Percentiles rank a stretch among this genome's conserved stretches.
These are phyloP conservation scores for Lentinula detonsa DNA, from an alignment of 768 basidiomycete species.

Conservation along the genomic window DNA sequence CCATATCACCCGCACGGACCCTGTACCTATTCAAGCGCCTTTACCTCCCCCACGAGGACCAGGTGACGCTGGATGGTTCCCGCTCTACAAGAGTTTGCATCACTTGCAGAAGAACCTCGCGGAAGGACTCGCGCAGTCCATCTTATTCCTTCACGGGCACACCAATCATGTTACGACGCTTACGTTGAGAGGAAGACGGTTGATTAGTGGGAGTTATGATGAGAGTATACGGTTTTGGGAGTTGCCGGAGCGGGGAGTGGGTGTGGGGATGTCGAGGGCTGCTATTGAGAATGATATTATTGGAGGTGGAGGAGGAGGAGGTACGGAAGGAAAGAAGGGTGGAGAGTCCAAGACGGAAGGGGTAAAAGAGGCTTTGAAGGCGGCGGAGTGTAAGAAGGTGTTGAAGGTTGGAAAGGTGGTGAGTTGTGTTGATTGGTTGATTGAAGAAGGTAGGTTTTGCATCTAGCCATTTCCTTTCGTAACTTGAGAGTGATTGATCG, in stretches of 20 bases:
- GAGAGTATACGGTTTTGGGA: constrained; percentile 95
- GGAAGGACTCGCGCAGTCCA: constrained; percentile 65
- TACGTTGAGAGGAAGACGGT: constrained; percentile 65
- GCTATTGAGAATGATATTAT: constrained; percentile 7
- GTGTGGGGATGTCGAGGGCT: constrained; percentile 12
- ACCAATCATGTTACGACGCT: constrained; percentile 86
- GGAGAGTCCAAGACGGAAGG: constrained; percentile 23
- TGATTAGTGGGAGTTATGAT: constrained; percentile 89
- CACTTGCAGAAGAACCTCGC: constrained; percentile 84
- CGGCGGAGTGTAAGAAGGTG: constrained; percentile 65
- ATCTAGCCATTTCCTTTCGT: not conserved
- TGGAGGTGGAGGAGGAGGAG: not conserved
- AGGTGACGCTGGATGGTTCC: constrained; percentile 27
- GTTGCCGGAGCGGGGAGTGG: constrained; percentile 27
- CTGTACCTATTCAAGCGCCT: constrained; percentile 38
- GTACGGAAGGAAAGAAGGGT: constrained; percentile 28
- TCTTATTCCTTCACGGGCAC: constrained; percentile 78
- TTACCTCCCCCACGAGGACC: not conserved
- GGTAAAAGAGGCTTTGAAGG: constrained; percentile 20
- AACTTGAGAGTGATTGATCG: too few relatives aligned
- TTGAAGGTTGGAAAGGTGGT: constrained; percentile 85
- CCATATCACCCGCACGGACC: constrained; percentile 66
- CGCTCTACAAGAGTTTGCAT: constrained; percentile 74
- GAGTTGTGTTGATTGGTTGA: constrained; percentile 82
- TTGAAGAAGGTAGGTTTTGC: constrained; percentile 58